Percentiles rank a stretch among this genome's conserved stretches.
Evolutionary conservation across 176 grass and related monocot species (phyloP).

Genomic region (Juncus inflexus): DNA sequence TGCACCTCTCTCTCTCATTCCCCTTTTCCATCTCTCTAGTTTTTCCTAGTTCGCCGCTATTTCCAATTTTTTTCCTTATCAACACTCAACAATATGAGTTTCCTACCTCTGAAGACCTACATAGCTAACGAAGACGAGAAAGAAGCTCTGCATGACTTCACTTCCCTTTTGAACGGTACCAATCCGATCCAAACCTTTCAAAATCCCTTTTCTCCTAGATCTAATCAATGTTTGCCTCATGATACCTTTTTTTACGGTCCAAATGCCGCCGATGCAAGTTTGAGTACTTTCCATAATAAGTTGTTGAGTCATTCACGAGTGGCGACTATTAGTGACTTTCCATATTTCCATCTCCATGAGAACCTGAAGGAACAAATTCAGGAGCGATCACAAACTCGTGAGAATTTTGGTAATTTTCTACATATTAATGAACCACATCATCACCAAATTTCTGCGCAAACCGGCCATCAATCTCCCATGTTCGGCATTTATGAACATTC

Average conservation of each 20-base stretch:
- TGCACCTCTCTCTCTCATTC: constrained; percentile 10
- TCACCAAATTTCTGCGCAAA: neutral
- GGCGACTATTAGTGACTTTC: neutral
- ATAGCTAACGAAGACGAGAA: neutral
- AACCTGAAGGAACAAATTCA: neutral
- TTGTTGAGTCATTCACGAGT: constrained; percentile 17
- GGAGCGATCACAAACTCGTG: neutral
- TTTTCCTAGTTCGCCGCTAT: neutral
- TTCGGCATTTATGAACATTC: neutral
- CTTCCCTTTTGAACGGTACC: neutral
- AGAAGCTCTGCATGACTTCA: neutral
- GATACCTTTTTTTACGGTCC: neutral
- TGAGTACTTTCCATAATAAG: constrained; percentile 1
- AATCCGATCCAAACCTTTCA: neutral
- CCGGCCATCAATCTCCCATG: neutral
- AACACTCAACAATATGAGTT: constrained; percentile 7
- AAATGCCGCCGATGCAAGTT: neutral
- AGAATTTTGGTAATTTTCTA: neutral
- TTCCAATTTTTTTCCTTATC: neutral
- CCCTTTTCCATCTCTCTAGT: neutral
- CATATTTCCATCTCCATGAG: neutral
- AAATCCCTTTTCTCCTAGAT: constrained; percentile 7
- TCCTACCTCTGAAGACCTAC: neutral
- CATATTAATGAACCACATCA: neutral
- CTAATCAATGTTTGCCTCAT: neutral